Conservation (phyloP, 768 basidiomycete species). For the Calocera viscosa region DNA sequence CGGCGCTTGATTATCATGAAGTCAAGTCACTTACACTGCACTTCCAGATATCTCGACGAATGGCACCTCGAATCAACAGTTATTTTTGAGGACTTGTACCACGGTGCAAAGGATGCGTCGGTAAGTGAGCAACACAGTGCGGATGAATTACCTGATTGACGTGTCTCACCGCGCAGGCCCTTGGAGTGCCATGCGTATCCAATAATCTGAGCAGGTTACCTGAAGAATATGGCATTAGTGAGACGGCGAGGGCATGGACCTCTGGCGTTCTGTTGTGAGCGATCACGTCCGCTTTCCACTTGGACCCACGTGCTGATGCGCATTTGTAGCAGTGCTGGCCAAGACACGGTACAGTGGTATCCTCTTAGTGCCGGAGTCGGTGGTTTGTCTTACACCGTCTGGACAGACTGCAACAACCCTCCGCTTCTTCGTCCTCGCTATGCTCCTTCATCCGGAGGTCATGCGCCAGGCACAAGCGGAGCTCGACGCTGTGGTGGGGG, state of each 20-base stretch:
- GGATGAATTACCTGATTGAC: neutral
- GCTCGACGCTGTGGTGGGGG: slow-evolving; percentile 10
- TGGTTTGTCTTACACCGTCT: no score
- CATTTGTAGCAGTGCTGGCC: neutral
- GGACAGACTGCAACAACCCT: neutral
- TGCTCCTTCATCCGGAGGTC: slow-evolving; percentile 8
- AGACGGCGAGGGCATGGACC: neutral
- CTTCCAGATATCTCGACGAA: neutral
- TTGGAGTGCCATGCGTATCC: neutral
- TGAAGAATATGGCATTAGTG: neutral
- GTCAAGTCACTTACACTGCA: neutral
- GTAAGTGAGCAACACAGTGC: neutral
- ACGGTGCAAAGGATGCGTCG: neutral
- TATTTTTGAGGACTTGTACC: neutral
- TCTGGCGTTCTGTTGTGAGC: neutral
- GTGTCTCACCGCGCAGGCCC: neutral
- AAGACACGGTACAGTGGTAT: neutral
- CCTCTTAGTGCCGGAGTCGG: neutral
- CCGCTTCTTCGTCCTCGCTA: neutral
- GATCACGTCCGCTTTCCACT: neutral
- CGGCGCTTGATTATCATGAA: neutral
- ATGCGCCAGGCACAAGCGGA: slow-evolving; percentile 9
- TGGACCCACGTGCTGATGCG: neutral
- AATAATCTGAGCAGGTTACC: neutral
- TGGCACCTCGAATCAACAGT: neutral